phyloP scores from a whole-genome alignment of 495 filamentous ascomycete genomes.

The Podospora pseudoanserina region DNA sequence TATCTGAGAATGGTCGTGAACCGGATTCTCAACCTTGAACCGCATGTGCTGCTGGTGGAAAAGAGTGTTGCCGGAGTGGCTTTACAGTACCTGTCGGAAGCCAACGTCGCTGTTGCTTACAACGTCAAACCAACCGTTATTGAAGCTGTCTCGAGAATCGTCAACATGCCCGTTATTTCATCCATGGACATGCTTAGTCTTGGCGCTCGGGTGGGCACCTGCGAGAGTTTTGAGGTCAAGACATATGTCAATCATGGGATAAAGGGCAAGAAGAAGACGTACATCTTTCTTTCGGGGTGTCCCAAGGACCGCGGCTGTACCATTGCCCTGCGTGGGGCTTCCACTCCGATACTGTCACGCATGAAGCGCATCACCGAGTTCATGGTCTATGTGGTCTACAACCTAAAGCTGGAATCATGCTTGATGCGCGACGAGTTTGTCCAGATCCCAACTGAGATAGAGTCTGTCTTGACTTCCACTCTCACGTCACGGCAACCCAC shows the following conservation, averaged over 20 bases:
- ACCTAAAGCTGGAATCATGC: conserved; percentile 91
- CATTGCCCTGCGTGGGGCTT: conserved; percentile 84
- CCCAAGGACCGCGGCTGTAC: conserved; percentile 93
- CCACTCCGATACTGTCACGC: conserved; percentile 61
- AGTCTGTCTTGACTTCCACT: conserved; percentile 16
- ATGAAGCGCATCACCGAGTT: conserved; percentile 97
- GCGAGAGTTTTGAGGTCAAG: conserved; percentile 87
- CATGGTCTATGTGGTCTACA: conserved; percentile 98
- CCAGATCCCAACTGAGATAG: conserved; percentile 67
- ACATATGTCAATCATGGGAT: conserved; percentile 79
- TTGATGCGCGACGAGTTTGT: conserved; percentile 95
- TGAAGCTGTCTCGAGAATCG: conserved; percentile 87
- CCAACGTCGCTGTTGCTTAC: conserved; percentile 85
- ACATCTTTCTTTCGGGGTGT: conserved; percentile 91
- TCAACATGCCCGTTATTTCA: conserved; percentile 85
- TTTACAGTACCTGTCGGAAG: conserved; percentile 78
- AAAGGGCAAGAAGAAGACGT: conserved; percentile 79
- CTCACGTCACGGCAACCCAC: conserved; percentile 27
- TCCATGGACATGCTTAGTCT: conserved; percentile 92
- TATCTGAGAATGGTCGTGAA: conserved; percentile 90
- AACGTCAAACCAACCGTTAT: conserved; percentile 96
- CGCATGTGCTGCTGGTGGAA: conserved; percentile 81
- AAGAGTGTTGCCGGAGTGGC: conserved; percentile 89
- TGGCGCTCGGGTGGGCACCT: conserved; percentile 72
- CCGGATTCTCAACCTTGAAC: conserved; percentile 80